Conservation (phyloP, 371 early-diverging fungal genomes). For the Gilbertella persicaria region DNA sequence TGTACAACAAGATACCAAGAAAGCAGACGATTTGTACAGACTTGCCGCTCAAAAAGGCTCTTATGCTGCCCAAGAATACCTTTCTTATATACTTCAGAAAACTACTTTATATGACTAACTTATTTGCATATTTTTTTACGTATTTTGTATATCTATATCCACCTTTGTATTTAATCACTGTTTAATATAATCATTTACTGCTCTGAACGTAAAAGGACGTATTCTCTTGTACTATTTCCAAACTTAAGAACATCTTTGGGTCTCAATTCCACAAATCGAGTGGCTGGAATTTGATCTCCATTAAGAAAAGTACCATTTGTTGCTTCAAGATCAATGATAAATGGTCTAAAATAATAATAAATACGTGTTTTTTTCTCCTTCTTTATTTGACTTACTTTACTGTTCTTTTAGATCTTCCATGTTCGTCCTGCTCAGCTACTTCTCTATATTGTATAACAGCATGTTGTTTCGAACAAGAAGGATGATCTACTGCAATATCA, state of each 20-base stretch:
- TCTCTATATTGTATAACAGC: constrained; percentile 75
- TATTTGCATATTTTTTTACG: background rate
- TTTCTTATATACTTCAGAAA: constrained; percentile 8
- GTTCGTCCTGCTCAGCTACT: constrained; percentile 7
- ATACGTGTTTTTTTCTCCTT: too few relatives aligned
- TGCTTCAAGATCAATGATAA: constrained; percentile 92
- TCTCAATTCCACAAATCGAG: constrained; percentile 83
- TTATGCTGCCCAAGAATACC: constrained; percentile 20
- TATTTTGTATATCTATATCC: background rate
- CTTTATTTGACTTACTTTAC: constrained; percentile 62
- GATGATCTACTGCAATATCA: constrained; percentile 90
- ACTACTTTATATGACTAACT: background rate
- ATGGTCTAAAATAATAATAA: constrained; percentile 60
- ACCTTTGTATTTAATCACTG: too few relatives aligned
- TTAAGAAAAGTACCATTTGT: constrained; percentile 92
- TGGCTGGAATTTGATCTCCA: constrained; percentile 69
- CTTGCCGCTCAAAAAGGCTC: constrained; percentile 31
- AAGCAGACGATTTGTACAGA: constrained; percentile 26
- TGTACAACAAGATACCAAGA: constrained; percentile 12
- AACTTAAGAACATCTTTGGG: constrained; percentile 84
- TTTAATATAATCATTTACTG: background rate
- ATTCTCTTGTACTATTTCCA: constrained; percentile 89
- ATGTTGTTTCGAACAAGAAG: constrained; percentile 87
- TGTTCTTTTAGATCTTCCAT: constrained; percentile 36
- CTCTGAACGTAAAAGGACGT: constrained; percentile 83